Conservation (phyloP, 192 early-diverging fungal genomes). For the Jimgerdemannia flammicorona region DNA sequence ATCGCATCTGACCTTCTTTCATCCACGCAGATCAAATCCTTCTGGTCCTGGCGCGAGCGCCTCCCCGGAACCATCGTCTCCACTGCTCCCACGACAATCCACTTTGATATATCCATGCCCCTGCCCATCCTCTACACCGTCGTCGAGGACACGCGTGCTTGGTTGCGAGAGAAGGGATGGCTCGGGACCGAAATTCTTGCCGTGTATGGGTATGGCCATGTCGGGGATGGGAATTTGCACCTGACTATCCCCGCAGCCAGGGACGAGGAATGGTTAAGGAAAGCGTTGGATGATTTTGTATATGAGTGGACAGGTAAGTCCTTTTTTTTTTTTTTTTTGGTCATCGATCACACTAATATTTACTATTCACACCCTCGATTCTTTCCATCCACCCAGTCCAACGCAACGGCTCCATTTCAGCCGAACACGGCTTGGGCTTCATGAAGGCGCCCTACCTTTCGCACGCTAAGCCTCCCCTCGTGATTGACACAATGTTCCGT, state of each 20-base stretch:
- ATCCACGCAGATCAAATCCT: conserved; percentile 3
- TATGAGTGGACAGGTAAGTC: conserved; percentile 74
- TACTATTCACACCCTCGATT: not conserved
- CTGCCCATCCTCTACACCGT: conserved; percentile 76
- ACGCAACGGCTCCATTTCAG: conserved; percentile 51
- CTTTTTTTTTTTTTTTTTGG: not conserved
- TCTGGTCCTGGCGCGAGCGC: conserved; percentile 87
- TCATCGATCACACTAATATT: not conserved
- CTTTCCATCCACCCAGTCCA: not conserved
- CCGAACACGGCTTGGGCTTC: conserved; percentile 80
- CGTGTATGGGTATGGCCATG: conserved; percentile 84
- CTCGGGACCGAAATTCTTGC: conserved; percentile 49
- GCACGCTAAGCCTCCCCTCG: conserved; percentile 66
- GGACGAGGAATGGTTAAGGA: conserved; percentile 10
- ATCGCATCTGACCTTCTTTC: not conserved
- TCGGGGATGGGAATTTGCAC: conserved; percentile 95
- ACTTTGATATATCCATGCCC: conserved; percentile 89
- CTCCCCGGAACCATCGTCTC: conserved; percentile 83
- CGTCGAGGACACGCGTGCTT: conserved; percentile 67
- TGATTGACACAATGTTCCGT: conserved; percentile 65
- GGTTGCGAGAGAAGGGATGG: conserved; percentile 49
- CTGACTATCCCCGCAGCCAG: conserved; percentile 71
- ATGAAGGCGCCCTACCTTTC: conserved; percentile 56
- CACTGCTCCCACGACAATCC: conserved; percentile 75
- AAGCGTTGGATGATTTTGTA: conserved; percentile 42